These are phyloP conservation scores for Domatiomyces globalis DNA, from an alignment of 2,329 filamentous ascomycete genomes.

Conservation along the genomic window DNA sequence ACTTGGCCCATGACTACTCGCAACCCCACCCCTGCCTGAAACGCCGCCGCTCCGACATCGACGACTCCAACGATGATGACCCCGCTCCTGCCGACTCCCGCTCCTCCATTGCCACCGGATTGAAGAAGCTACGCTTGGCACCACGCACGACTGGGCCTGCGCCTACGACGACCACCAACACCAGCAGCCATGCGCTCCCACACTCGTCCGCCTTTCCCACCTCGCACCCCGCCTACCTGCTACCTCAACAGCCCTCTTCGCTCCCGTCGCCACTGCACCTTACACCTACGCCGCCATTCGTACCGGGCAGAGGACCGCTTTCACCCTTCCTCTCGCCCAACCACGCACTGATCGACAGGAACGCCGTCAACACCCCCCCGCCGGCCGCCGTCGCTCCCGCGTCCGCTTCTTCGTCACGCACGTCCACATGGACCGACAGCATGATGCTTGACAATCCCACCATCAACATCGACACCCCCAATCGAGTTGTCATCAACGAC, in stretches of 20 bases:
- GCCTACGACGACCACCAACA: not conserved
- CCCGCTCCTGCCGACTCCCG: slow-evolving; percentile 13
- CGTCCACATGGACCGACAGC: not conserved
- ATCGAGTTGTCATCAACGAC: slow-evolving; percentile 83
- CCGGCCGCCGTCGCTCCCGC: not conserved
- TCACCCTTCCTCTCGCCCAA: slow-evolving; percentile 3
- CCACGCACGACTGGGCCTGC: not conserved
- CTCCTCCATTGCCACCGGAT: slow-evolving; percentile 11
- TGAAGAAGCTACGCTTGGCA: slow-evolving; percentile 15
- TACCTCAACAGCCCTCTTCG: slow-evolving; percentile 1
- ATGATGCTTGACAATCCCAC: not conserved
- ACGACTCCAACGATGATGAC: slow-evolving; percentile 8
- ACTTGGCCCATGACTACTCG: not conserved
- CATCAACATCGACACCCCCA: slow-evolving; percentile 46
- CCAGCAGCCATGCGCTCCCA: not conserved
- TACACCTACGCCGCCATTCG: not conserved
- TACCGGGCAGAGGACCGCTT: slow-evolving; percentile 4
- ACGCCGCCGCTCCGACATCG: not conserved
- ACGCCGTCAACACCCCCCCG: not conserved
- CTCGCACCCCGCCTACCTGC: not conserved
- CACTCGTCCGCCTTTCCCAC: not conserved
- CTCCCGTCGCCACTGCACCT: slow-evolving; percentile 1
- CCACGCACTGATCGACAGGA: slow-evolving; percentile 4
- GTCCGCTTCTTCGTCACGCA: too few species aligned
- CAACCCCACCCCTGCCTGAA: not conserved